Evolutionary conservation across 768 basidiomycete genomes (phyloP).

Genomic region (Amanita polypyramis): DNA sequence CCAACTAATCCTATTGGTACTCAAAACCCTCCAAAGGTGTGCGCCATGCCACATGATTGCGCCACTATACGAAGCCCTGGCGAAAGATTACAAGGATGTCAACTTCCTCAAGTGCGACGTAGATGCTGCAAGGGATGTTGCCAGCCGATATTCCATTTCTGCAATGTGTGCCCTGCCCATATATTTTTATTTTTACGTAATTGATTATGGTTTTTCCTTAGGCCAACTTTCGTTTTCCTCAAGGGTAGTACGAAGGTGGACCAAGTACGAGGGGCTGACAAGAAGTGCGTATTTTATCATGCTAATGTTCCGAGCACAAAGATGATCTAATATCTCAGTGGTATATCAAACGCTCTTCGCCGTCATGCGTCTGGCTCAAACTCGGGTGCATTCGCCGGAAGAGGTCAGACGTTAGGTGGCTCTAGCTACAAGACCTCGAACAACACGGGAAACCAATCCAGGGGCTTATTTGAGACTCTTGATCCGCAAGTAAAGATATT

Average conservation of each 20-base stretch:
- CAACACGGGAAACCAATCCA: slow-evolving; percentile 13
- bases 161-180: slow-evolving; percentile 49
- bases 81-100: slow-evolving; percentile 56
- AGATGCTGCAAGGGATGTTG: slow-evolving; percentile 61
- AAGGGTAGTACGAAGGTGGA: slow-evolving; percentile 59
- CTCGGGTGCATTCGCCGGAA: slow-evolving; percentile 49
- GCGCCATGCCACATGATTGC: slow-evolving; percentile 80
- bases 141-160: slow-evolving; percentile 46
- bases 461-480: slow-evolving; percentile 22
- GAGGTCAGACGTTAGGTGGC: slow-evolving; percentile 65
- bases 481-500: slow-evolving; percentile 63
- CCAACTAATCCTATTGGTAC: not conserved
- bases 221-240: slow-evolving; percentile 81
- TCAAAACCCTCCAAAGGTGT: slow-evolving; percentile 44
- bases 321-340: slow-evolving; percentile 27
- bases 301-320: not conserved
- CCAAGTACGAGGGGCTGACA: slow-evolving; percentile 64
- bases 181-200: not conserved
- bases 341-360: slow-evolving; percentile 46
- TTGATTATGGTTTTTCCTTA: slow-evolving; percentile 16
- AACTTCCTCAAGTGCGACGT: slow-evolving; percentile 84
- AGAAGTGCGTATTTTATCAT: slow-evolving; percentile 30
- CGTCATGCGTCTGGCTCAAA: slow-evolving; percentile 35
- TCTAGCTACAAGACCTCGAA: slow-evolving; percentile 20
- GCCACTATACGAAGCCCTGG: slow-evolving; percentile 59